Evolutionary conservation across 2,329 filamentous ascomycete genomes (phyloP).

Genomic region (Rutstroemia sp.): DNA sequence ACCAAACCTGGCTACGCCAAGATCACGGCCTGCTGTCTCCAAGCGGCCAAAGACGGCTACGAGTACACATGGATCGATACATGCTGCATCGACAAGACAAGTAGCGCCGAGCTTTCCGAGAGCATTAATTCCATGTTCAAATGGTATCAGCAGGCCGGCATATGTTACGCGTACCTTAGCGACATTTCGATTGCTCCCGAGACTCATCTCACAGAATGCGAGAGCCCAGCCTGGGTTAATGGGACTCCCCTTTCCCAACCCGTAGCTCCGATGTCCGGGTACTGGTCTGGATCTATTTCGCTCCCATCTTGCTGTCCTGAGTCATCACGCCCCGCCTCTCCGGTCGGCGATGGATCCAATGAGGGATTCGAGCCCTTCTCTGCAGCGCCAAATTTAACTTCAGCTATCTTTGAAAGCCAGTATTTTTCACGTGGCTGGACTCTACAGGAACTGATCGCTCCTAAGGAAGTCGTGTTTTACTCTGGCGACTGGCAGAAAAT

Average conservation of each 20-base stretch:
- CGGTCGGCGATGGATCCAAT: too few species aligned
- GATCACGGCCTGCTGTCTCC: too few species aligned
- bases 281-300: too few species aligned
- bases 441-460: not conserved
- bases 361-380: too few species aligned
- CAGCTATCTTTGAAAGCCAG: not conserved
- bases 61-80: slow-evolving; percentile 10
- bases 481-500: not conserved
- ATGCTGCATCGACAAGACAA: slow-evolving; percentile 15
- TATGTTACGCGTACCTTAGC: slow-evolving; percentile 14
- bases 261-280: too few species aligned
- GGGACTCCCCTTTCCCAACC: too few species aligned
- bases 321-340: too few species aligned
- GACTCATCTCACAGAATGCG: too few species aligned
- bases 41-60: too few species aligned
- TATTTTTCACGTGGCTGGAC: not conserved
- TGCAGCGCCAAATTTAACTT: not conserved
- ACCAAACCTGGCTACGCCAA: too few species aligned
- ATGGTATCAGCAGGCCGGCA: slow-evolving; percentile 8
- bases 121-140: slow-evolving; percentile 15
- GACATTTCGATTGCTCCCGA: not conserved
- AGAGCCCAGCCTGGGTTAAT: too few species aligned
- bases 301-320: too few species aligned
- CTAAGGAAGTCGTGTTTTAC: not conserved
- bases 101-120: slow-evolving; percentile 12